Conservation (phyloP, 164 flowering plant genomes). For the Vitis riparia region DNA sequence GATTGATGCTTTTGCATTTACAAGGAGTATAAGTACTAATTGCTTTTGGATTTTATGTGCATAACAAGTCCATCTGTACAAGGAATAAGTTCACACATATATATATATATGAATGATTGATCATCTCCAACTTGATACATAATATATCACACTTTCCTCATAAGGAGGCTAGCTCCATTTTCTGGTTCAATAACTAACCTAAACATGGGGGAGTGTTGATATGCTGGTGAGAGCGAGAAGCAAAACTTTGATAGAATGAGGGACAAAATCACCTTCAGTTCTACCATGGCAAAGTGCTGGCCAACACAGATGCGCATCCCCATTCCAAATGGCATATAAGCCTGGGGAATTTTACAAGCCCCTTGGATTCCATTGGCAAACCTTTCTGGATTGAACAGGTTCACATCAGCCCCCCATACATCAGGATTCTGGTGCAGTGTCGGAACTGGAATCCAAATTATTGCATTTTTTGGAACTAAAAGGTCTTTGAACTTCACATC, state of each 20-base stretch:
- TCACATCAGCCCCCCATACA: slow-evolving; percentile 46
- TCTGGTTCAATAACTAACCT: slow-evolving; percentile 35
- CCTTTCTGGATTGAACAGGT: slow-evolving; percentile 49
- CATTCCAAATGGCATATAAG: slow-evolving; percentile 52
- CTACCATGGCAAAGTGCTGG: slow-evolving; percentile 52
- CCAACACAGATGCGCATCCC: slow-evolving; percentile 49
- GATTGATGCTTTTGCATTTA: too few relatives aligned
- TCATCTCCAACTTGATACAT: too few relatives aligned
- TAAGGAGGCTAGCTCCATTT: slow-evolving; percentile 26
- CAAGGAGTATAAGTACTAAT: too few relatives aligned
- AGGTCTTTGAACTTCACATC: slow-evolving; percentile 35
- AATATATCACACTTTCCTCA: slow-evolving; percentile 6
- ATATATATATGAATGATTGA: too few relatives aligned
- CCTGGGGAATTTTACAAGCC: slow-evolving; percentile 49
- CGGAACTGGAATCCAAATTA: slow-evolving; percentile 33
- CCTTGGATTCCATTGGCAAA: slow-evolving; percentile 37
- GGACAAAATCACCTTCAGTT: slow-evolving; percentile 43
- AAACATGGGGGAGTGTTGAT: slow-evolving; percentile 32
- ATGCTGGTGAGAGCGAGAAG: slow-evolving; percentile 39
- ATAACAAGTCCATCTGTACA: too few relatives aligned
- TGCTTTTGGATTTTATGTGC: too few relatives aligned
- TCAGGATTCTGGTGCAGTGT: slow-evolving; percentile 32
- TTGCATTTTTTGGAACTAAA: slow-evolving; percentile 38
- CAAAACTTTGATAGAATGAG: slow-evolving; percentile 39
- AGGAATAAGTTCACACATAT: too few relatives aligned